Evolutionary conservation across 2,329 filamentous ascomycete species (phyloP).

Genomic region (Lachnellula hyalina): DNA sequence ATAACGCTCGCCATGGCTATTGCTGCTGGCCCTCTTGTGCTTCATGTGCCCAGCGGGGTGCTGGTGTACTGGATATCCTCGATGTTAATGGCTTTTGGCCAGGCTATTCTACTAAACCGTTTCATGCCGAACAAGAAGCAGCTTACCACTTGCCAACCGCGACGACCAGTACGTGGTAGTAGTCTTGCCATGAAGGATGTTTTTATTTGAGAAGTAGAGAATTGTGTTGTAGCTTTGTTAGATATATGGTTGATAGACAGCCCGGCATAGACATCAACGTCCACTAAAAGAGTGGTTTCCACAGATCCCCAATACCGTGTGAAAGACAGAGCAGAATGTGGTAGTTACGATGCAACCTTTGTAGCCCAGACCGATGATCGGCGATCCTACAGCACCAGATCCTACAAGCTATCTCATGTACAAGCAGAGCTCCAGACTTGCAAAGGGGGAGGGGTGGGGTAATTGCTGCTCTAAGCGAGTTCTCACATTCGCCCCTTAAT

Average conservation of each 20-base stretch:
- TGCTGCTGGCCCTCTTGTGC: constrained; percentile 34
- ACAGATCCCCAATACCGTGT: no score
- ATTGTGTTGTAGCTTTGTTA: not conserved
- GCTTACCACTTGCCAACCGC: constrained; percentile 29
- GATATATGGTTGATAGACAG: not conserved
- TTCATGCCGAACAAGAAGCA: constrained; percentile 34
- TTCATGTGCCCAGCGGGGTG: constrained; percentile 39
- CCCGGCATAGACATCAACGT: not conserved
- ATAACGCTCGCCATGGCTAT: constrained; percentile 36
- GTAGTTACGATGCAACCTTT: no score
- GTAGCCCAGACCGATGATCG: no score
- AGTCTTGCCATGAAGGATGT: constrained; percentile 41
- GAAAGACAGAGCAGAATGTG: no score
- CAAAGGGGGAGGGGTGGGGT: not conserved
- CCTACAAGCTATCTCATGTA: not conserved
- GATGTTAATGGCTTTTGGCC: constrained; percentile 36
- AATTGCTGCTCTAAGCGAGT: not conserved
- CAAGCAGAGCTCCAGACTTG: not conserved
- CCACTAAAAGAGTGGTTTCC: no score
- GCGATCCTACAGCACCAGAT: no score
- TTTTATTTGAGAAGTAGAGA: not conserved
- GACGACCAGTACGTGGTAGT: constrained; percentile 11
- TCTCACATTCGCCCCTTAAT: not conserved
- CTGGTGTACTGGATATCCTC: constrained; percentile 47
- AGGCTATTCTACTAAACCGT: constrained; percentile 35